phyloP scores from a whole-genome alignment of 225 moss, liverwort and hornwort species.

The Bryum argenteum region DNA sequence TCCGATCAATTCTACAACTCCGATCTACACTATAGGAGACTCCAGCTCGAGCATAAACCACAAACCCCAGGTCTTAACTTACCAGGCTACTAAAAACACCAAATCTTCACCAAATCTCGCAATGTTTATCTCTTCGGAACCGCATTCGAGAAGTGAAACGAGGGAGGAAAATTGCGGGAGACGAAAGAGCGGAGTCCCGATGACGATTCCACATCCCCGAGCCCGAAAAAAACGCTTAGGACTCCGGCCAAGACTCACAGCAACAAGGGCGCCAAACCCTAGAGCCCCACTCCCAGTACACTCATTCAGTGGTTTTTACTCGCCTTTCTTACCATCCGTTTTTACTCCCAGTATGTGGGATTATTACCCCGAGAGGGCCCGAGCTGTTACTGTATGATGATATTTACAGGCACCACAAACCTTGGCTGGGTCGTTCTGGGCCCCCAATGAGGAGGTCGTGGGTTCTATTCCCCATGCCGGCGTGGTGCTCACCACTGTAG shows the following conservation, averaged over 20 bases:
- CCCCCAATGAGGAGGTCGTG: too few relatives aligned
- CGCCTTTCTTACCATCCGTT: not conserved
- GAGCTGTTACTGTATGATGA: not conserved
- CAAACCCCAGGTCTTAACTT: slow-evolving; percentile 19
- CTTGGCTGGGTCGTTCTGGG: too few relatives aligned
- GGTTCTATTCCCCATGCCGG: too few relatives aligned
- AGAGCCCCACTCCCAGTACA: not conserved
- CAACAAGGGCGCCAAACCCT: slow-evolving; percentile 24
- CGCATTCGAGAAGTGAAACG: not conserved
- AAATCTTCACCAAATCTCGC: slow-evolving; percentile 26
- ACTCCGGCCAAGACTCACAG: slow-evolving; percentile 31
- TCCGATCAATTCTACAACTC: not conserved
- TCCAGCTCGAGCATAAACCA: not conserved
- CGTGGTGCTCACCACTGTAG: too few relatives aligned
- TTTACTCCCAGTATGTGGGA: not conserved
- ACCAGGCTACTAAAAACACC: slow-evolving; percentile 25
- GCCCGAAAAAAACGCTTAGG: not conserved
- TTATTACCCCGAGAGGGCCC: slow-evolving; percentile 1
- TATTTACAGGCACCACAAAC: too few relatives aligned
- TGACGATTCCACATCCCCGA: slow-evolving; percentile 28
- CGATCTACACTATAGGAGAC: slow-evolving; percentile 33
- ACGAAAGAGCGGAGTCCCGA: not conserved
- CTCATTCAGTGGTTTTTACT: not conserved
- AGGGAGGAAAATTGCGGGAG: not conserved
- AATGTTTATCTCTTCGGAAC: slow-evolving; percentile 7